Evolutionary conservation across 2,329 filamentous ascomycete species (phyloP).

Genomic region (Alternaria solani): DNA sequence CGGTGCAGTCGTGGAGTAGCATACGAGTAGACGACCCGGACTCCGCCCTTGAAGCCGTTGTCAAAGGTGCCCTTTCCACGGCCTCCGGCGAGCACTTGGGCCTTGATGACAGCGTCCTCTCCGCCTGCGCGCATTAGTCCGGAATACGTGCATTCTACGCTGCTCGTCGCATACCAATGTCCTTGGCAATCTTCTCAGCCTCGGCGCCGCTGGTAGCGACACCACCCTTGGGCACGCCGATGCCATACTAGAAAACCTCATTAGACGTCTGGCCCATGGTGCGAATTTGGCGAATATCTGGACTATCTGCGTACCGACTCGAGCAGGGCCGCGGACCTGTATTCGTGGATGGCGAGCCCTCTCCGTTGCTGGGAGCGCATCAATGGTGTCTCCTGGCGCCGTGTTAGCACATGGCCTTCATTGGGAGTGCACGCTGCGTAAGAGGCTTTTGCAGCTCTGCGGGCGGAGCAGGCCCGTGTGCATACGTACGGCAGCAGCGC

Average conservation of each 20-base stretch:
- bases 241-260: conserved; percentile 75
- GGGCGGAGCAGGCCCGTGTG: conserved; percentile 10
- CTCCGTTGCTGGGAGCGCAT: conserved; percentile 77
- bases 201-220: conserved; percentile 85
- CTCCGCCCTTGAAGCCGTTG: conserved; percentile 98
- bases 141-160: conserved; percentile 22
- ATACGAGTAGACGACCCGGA: conserved; percentile 96
- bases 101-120: conserved; percentile 99
- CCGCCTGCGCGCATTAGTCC: conserved; percentile 60
- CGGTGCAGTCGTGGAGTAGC: conserved; percentile 35
- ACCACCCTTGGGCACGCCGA: conserved; percentile 88
- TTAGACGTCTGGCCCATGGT: conserved; percentile 28
- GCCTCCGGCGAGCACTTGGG: conserved; percentile 96
- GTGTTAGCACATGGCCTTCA: conserved; percentile 34
- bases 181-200: conserved; percentile 89
- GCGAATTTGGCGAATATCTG: conserved; percentile 15
- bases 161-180: conserved; percentile 70
- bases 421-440: conserved; percentile 40
- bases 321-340: conserved; percentile 92
- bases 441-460: conserved; percentile 39
- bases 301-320: conserved; percentile 62
- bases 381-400: conserved; percentile 63
- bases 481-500: conserved; percentile 74
- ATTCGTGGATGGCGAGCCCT: conserved; percentile 96
- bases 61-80: conserved; percentile 98